These are phyloP conservation scores for Colletotrichum tamarilloi DNA, from an alignment of 2,329 filamentous ascomycete genomes.

Conservation along the genomic window DNA sequence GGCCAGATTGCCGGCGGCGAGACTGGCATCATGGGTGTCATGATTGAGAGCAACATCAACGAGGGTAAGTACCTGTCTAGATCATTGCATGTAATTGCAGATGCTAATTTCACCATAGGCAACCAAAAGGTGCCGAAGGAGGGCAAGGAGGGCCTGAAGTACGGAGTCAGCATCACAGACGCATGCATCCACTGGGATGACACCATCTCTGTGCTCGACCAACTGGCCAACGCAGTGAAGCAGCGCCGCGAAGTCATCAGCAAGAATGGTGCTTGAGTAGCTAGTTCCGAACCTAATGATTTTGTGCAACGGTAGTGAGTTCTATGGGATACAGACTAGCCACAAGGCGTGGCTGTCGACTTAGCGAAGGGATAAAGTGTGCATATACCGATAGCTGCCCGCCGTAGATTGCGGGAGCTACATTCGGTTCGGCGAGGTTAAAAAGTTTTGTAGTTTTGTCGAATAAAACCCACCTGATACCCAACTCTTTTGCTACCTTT, in stretches of 20 bases:
- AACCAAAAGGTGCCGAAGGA: conserved; percentile 92
- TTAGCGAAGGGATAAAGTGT: background rate
- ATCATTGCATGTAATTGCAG: background rate
- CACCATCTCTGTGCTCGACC: conserved; percentile 81
- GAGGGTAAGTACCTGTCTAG: conserved; percentile 71
- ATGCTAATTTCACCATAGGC: conserved; percentile 59
- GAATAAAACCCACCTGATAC: conserved; percentile 2
- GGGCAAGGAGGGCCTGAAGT: conserved; percentile 86
- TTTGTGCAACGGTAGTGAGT: background rate
- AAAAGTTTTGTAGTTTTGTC: conserved; percentile 4
- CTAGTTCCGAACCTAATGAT: background rate
- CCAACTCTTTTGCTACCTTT: background rate
- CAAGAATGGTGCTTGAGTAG: conserved; percentile 25
- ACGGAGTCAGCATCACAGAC: conserved; percentile 97
- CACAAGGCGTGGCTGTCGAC: background rate
- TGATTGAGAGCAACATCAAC: conserved; percentile 98
- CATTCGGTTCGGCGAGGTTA: background rate
- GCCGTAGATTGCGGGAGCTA: conserved; percentile 1
- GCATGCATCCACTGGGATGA: conserved; percentile 96
- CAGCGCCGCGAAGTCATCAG: conserved; percentile 67
- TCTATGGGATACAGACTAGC: background rate
- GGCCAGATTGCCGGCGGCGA: conserved; percentile 89
- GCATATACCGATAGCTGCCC: conserved; percentile 18
- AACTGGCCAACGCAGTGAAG: conserved; percentile 83
- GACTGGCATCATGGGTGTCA: conserved; percentile 91